Percentiles rank a stretch among this genome's conserved stretches.
These are phyloP conservation scores for Blastobotrys capitulatus DNA, from an alignment of 1,139 yeast genomes.

Conservation along the genomic window DNA sequence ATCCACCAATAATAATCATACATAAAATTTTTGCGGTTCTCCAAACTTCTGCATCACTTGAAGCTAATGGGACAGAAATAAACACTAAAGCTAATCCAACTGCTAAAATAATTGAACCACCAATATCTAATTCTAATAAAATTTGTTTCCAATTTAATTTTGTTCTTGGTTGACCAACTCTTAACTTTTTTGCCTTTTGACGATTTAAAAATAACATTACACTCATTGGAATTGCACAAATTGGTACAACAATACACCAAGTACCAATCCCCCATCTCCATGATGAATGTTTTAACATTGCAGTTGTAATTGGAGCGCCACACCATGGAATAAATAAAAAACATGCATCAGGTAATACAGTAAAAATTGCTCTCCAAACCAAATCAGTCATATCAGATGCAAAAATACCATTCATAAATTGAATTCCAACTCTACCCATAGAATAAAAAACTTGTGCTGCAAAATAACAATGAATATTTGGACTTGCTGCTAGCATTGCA, in stretches of 20 bases:
- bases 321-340: slow-evolving; percentile 18
- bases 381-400: slow-evolving; percentile 39
- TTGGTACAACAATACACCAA: slow-evolving; percentile 71
- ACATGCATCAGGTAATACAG: slow-evolving; percentile 31
- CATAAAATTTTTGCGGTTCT: slow-evolving; percentile 11
- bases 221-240: slow-evolving; percentile 50
- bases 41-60: slow-evolving; percentile 13
- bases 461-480: slow-evolving; percentile 31
- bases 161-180: neutral
- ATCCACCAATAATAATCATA: slow-evolving; percentile 14
- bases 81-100: slow-evolving; percentile 17
- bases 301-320: slow-evolving; percentile 15
- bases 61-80: slow-evolving; percentile 20
- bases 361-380: slow-evolving; percentile 35
- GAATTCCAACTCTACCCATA: slow-evolving; percentile 36
- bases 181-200: slow-evolving; percentile 13
- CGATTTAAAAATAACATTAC: slow-evolving; percentile 15
- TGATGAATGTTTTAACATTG: slow-evolving; percentile 18
- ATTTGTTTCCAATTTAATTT: slow-evolving; percentile 6
- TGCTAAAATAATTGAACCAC: slow-evolving; percentile 17
- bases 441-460: slow-evolving; percentile 35
- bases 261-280: slow-evolving; percentile 73
- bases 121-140: slow-evolving; percentile 16
- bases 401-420: slow-evolving; percentile 35
- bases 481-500: slow-evolving; percentile 31